Evolutionary conservation across 805 yeast species (phyloP).

Genomic region (Saccharomycopsis sp.): DNA sequence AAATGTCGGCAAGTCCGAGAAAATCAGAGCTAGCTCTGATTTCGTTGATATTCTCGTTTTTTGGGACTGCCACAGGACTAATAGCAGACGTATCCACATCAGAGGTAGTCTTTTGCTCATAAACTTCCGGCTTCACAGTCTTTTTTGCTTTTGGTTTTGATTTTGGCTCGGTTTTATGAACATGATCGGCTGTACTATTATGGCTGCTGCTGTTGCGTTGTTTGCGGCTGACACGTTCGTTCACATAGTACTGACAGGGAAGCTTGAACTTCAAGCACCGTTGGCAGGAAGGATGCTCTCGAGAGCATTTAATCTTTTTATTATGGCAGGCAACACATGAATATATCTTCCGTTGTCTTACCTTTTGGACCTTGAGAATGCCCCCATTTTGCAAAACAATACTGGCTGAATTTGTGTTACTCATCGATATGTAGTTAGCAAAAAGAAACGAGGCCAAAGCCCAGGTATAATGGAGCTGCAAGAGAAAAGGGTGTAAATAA

Average conservation of each 20-base stretch:
- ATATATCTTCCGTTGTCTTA: conserved; percentile 52
- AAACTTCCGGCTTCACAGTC: neutral
- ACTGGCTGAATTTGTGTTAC: neutral
- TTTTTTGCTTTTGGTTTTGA: neutral
- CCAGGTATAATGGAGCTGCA: neutral
- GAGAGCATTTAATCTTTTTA: conserved; percentile 58
- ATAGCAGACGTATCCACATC: neutral
- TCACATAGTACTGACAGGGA: conserved; percentile 50
- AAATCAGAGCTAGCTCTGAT: neutral
- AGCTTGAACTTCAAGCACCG: conserved; percentile 42
- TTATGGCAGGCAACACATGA: conserved; percentile 55
- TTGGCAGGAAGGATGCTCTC: conserved; percentile 49
- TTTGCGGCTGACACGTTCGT: conserved; percentile 41
- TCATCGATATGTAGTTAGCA: neutral
- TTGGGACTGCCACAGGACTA: neutral
- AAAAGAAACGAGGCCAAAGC: neutral
- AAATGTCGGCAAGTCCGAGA: neutral
- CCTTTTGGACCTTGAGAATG: conserved; percentile 44
- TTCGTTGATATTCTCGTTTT: neutral
- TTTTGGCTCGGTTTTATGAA: neutral
- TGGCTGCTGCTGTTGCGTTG: conserved; percentile 24
- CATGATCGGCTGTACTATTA: neutral
- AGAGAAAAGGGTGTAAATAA: neutral
- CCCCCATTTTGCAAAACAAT: conserved; percentile 11
- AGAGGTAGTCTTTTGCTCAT: neutral